Conservation (phyloP, 306 rosid species). For the Ceratonia siliqua region DNA sequence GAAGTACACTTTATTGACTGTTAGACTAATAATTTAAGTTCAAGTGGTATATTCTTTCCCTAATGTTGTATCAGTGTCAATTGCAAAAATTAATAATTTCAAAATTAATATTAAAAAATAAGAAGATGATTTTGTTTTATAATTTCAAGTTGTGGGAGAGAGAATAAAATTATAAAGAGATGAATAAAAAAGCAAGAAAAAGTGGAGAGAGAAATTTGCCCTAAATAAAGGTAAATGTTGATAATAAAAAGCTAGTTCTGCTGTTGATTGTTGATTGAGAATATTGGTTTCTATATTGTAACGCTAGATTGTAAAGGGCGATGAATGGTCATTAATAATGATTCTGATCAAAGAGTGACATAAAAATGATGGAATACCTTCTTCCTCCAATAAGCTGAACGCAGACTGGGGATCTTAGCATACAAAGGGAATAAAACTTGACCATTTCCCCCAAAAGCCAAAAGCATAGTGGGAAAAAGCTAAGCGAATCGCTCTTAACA, state of each 20-base stretch:
- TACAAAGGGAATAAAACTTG: background rate
- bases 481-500: background rate
- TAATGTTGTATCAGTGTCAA: no score
- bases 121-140: no score
- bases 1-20: no score
- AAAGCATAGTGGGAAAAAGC: background rate
- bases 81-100: no score
- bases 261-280: background rate
- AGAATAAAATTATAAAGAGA: no score
- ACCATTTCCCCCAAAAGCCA: background rate
- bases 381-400: conserved; percentile 22
- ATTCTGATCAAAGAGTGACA: background rate
- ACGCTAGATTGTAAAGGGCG: background rate
- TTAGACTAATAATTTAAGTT: no score
- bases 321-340: conserved; percentile 15
- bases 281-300: background rate
- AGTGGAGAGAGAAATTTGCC: conserved; percentile 5
- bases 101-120: no score
- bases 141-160: no score
- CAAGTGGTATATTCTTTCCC: no score
- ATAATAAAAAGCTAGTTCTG: conserved; percentile 1
- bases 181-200: background rate
- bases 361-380: background rate
- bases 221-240: background rate
- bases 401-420: background rate